These are phyloP conservation scores for Pseudogymnoascus sp. DNA, from an alignment of 2,329 filamentous ascomycete genomes.

Conservation along the genomic window DNA sequence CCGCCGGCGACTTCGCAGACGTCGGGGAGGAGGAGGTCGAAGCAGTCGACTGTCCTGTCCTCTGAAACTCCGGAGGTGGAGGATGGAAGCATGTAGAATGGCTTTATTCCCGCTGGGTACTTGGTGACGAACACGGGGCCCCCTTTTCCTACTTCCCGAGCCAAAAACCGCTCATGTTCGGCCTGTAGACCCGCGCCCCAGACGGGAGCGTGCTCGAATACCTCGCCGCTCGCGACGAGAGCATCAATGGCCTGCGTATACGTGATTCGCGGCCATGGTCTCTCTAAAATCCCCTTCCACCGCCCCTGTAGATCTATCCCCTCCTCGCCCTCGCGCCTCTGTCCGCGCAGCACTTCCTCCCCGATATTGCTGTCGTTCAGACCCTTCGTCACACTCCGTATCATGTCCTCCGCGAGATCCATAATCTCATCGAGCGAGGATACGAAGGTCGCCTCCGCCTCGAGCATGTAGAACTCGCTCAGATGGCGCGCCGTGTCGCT, in stretches of 20 bases:
- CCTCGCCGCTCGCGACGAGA: constrained; percentile 51
- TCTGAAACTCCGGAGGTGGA: constrained; percentile 8
- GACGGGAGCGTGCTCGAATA: constrained; percentile 60
- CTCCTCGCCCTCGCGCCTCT: constrained; percentile 29
- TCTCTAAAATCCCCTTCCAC: constrained; percentile 61
- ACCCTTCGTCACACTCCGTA: constrained; percentile 50
- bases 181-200: constrained; percentile 75
- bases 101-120: constrained; percentile 83
- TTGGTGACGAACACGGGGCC: constrained; percentile 84
- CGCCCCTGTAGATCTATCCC: constrained; percentile 49
- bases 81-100: constrained; percentile 77
- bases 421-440: constrained; percentile 65
- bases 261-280: constrained; percentile 70
- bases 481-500: constrained; percentile 91
- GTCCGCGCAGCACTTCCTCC: constrained; percentile 47
- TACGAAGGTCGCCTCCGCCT: constrained; percentile 80
- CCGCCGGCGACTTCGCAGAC: constrained; percentile 63
- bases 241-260: constrained; percentile 71
- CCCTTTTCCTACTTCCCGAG: constrained; percentile 49
- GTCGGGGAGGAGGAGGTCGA: constrained; percentile 64
- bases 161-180: constrained; percentile 88
- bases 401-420: constrained; percentile 70
- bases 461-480: constrained; percentile 98
- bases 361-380: constrained; percentile 39
- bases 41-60: constrained; percentile 56